Percentiles rank a stretch among this genome's conserved stretches.
These are phyloP conservation scores for Quercus bicolor DNA, from an alignment of 306 rosid genomes.

Conservation along the genomic window DNA sequence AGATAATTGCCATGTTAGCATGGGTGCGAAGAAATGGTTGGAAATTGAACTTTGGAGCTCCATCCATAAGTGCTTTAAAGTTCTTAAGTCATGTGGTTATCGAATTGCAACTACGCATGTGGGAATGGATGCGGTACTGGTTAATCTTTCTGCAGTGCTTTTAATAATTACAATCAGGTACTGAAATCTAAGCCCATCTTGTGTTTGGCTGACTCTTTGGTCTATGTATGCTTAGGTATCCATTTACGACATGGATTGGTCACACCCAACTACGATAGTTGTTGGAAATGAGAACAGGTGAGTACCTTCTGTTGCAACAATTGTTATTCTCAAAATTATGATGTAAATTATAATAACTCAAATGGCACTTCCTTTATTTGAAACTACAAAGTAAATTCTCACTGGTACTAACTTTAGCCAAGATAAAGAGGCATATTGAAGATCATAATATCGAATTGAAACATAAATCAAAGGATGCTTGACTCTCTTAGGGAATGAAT, in stretches of 20 bases:
- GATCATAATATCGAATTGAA: too few species aligned
- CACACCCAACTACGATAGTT: constrained; percentile 82
- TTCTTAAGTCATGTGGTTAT: constrained; percentile 74
- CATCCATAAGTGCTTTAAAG: constrained; percentile 61
- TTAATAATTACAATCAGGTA: background rate
- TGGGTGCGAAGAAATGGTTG: constrained; percentile 99
- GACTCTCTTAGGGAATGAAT: too few species aligned
- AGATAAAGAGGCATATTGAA: too few species aligned
- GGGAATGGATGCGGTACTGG: constrained; percentile 68
- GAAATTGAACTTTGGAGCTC: constrained; percentile 95
- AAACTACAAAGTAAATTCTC: too few species aligned
- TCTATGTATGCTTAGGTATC: constrained; percentile 52
- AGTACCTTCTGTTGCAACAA: constrained; percentile 9
- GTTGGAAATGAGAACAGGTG: constrained; percentile 90
- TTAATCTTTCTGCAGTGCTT: constrained; percentile 15
- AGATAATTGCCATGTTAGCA: constrained; percentile 95
- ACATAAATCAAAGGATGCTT: too few species aligned
- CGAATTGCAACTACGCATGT: constrained; percentile 87
- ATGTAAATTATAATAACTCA: background rate
- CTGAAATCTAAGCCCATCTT: background rate
- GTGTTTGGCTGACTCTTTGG: constrained; percentile 20
- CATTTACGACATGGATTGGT: constrained; percentile 84
- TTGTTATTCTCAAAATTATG: background rate
- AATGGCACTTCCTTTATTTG: too few species aligned
- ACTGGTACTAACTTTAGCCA: too few species aligned